Percentiles rank a stretch among this genome's conserved stretches.
phyloP scores from a whole-genome alignment of 2,329 filamentous ascomycete genomes.

The Cryphonectria radicalis region DNA sequence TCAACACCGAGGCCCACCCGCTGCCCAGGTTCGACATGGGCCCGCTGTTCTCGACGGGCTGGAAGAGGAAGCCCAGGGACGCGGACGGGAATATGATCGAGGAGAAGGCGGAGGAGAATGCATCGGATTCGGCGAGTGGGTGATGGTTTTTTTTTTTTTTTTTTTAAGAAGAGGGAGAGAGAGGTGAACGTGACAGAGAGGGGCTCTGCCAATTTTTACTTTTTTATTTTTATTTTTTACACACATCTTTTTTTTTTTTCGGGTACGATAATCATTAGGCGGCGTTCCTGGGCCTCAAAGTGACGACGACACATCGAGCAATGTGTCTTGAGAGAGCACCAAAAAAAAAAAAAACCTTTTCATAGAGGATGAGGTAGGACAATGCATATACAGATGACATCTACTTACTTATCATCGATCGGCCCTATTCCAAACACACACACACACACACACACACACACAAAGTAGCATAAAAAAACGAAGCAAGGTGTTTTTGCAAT shows the following conservation, averaged over 20 bases:
- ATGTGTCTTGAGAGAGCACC: neutral
- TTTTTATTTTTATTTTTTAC: neutral
- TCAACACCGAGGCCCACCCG: constrained; percentile 95
- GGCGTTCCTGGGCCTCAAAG: neutral
- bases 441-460: too few relatives aligned
- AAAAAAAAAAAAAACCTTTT: too few relatives aligned
- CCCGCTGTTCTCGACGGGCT: constrained; percentile 77
- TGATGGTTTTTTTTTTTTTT: neutral
- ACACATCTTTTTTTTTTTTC: too few relatives aligned
- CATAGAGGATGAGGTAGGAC: neutral
- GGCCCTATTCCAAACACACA: too few relatives aligned
- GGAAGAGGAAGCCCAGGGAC: constrained; percentile 71
- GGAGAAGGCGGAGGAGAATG: neutral
- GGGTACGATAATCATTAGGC: neutral
- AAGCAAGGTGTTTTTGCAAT: neutral
- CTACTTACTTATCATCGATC: neutral
- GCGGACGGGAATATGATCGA: constrained; percentile 45
- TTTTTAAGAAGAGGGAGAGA: neutral
- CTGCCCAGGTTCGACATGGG: constrained; percentile 86
- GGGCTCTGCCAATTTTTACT: too few relatives aligned
- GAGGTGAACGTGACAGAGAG: neutral
- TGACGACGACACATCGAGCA: neutral
- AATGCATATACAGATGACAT: neutral
- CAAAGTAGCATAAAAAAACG: neutral
- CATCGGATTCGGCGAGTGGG: constrained; percentile 1